Evolutionary conservation across 768 basidiomycete species (phyloP).

Genomic region (Amanita subjunquillea): DNA sequence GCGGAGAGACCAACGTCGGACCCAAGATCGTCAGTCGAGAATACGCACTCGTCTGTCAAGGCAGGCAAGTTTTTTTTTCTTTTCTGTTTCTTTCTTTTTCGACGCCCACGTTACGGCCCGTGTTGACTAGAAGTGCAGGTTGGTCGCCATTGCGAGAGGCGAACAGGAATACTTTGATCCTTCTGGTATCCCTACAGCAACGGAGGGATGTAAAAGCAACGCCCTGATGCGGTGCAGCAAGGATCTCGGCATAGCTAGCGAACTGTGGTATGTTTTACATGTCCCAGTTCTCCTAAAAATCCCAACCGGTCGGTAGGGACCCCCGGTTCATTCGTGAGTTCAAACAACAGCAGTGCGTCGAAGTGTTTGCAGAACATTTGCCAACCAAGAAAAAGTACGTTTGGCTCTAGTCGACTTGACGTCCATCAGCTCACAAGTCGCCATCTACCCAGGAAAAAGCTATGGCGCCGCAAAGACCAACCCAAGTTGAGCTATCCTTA

Average conservation of each 20-base stretch:
- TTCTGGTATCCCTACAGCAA: conserved; percentile 83
- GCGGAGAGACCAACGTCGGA: conserved; percentile 84
- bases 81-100: background rate
- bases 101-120: background rate
- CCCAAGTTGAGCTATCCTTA: conserved; percentile 84
- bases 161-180: conserved; percentile 97
- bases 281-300: background rate
- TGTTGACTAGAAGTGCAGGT: conserved; percentile 26
- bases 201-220: conserved; percentile 93
- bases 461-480: conserved; percentile 84
- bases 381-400: conserved; percentile 87
- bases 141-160: conserved; percentile 86
- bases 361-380: conserved; percentile 78
- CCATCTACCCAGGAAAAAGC: conserved; percentile 57
- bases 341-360: conserved; percentile 73
- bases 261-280: conserved; percentile 63
- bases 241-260: conserved; percentile 91
- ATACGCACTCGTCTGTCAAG: conserved; percentile 89
- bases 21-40: conserved; percentile 85
- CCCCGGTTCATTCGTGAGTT: conserved; percentile 93
- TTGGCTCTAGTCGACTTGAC: background rate
- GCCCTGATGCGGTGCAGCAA: conserved; percentile 97
- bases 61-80: conserved; percentile 48
- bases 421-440: conserved; percentile 6
- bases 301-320: conserved; percentile 46